A percentile compares a stretch with the other conserved stretches of the same genome.
phyloP scores from a whole-genome alignment of 2,329 filamentous ascomycete species.

The Verticillium tricorpus region DNA sequence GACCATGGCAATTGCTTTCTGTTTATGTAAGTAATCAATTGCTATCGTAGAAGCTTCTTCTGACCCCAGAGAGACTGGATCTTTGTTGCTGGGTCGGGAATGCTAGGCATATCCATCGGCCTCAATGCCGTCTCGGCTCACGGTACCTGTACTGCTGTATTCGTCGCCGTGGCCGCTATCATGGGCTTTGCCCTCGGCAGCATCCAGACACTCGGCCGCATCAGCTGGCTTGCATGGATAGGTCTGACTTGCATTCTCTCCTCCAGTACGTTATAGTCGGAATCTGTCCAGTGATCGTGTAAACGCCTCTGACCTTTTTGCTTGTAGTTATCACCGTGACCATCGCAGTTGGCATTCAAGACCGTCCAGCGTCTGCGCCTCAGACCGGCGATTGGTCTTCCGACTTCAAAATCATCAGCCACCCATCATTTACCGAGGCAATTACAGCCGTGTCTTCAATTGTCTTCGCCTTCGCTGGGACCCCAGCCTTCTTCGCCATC shows the following conservation, averaged over 20 bases:
- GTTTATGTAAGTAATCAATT: conserved; percentile 25
- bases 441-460: conserved; percentile 28
- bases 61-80: conserved; percentile 15
- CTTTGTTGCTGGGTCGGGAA: conserved; percentile 30
- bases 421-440: conserved; percentile 48
- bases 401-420: conserved; percentile 47
- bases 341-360: conserved; percentile 24
- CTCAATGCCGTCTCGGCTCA: conserved; percentile 35
- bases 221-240: conserved; percentile 28
- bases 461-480: conserved; percentile 33
- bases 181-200: conserved; percentile 24
- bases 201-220: conserved; percentile 24
- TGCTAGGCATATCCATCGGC: conserved; percentile 35
- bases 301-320: not conserved
- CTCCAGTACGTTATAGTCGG: conserved; percentile 15
- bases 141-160: conserved; percentile 33
- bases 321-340: conserved; percentile 19
- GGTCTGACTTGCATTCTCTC: conserved; percentile 23
- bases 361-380: conserved; percentile 20
- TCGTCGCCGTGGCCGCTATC: conserved; percentile 29
- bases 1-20: conserved; percentile 28
- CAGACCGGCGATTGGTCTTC: conserved; percentile 16
- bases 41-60: not conserved
- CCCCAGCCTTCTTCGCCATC: conserved; percentile 28
- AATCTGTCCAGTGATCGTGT: not conserved